A percentile compares a stretch with the other conserved stretches of the same genome.
These are phyloP conservation scores for Poa annua DNA, from an alignment of 176 grass and related monocot genomes.

Conservation along the genomic window DNA sequence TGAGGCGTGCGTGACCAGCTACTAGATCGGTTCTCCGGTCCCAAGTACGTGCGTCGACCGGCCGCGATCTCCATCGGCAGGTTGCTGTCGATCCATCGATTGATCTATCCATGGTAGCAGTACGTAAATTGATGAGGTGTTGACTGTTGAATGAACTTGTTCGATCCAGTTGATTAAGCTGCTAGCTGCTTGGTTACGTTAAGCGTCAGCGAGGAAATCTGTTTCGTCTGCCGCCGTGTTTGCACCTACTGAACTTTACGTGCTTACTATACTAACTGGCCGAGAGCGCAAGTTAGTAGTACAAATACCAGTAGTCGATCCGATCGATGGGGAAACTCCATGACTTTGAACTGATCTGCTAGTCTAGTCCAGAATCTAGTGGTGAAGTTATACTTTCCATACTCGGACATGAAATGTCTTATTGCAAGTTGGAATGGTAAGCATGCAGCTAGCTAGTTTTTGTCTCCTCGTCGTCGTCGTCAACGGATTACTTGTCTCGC, in stretches of 20 bases:
- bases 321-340: neutral
- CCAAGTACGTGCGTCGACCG: neutral
- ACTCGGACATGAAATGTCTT: neutral
- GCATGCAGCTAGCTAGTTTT: neutral
- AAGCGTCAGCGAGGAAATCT: neutral
- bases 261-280: too few relatives aligned
- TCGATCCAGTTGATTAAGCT: neutral
- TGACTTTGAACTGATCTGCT: too few relatives aligned
- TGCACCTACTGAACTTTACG: neutral
- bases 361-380: slow-evolving; percentile 39
- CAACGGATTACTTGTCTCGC: slow-evolving; percentile 5
- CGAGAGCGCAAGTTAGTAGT: neutral
- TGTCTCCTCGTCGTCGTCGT: neutral
- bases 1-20: neutral
- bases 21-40: neutral
- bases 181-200: neutral
- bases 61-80: neutral
- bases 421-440: neutral
- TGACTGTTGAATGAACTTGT: neutral
- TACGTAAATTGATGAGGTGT: neutral
- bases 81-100: neutral
- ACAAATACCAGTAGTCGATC: neutral
- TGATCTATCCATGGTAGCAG: neutral
- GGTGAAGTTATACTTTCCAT: neutral
- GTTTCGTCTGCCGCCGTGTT: neutral